A percentile compares a stretch with the other conserved stretches of the same genome.
These are phyloP conservation scores for Fusarium staphyleae DNA, from an alignment of 2,329 filamentous ascomycete species.

Conservation along the genomic window DNA sequence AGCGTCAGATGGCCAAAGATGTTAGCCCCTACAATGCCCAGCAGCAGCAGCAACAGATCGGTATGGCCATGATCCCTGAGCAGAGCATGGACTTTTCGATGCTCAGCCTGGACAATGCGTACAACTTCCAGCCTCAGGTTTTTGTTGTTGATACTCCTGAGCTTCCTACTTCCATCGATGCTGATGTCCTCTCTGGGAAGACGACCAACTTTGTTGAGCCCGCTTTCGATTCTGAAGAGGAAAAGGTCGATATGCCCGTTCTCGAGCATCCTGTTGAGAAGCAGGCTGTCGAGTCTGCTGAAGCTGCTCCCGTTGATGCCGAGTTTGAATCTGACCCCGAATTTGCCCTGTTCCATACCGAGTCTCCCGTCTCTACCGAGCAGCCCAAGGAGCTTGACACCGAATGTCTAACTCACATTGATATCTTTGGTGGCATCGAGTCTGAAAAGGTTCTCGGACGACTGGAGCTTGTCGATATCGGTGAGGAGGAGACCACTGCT, in stretches of 20 bases:
- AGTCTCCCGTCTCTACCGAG: constrained; percentile 38
- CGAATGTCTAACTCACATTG: constrained; percentile 49
- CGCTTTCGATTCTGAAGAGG: constrained; percentile 53
- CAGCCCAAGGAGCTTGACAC: constrained; percentile 51
- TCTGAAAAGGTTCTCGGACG: constrained; percentile 69
- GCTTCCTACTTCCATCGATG: constrained; percentile 66
- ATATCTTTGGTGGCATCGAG: constrained; percentile 62
- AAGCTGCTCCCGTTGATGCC: constrained; percentile 51
- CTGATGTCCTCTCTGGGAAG: constrained; percentile 75
- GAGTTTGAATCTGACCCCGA: constrained; percentile 69
- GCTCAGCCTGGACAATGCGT: constrained; percentile 66
- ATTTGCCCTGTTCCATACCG: constrained; percentile 66
- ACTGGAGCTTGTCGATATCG: constrained; percentile 69
- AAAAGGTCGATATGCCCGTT: constrained; percentile 64
- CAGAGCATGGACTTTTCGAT: constrained; percentile 76
- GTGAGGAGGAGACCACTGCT: constrained; percentile 56
- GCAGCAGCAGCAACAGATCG: constrained; percentile 71
- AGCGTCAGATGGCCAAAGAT: constrained; percentile 68
- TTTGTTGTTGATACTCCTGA: constrained; percentile 79
- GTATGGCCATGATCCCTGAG: constrained; percentile 85
- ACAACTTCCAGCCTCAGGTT: constrained; percentile 72
- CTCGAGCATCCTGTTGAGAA: constrained; percentile 57
- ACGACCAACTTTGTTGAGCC: constrained; percentile 60
- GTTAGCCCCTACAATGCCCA: constrained; percentile 66
- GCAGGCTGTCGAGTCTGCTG: constrained; percentile 41